Evolutionary conservation across 1,284 basidiomycete species (phyloP), one percentile per base, ranked within the genome.

Genomic region (Wolfiporia cocos): DNA sequence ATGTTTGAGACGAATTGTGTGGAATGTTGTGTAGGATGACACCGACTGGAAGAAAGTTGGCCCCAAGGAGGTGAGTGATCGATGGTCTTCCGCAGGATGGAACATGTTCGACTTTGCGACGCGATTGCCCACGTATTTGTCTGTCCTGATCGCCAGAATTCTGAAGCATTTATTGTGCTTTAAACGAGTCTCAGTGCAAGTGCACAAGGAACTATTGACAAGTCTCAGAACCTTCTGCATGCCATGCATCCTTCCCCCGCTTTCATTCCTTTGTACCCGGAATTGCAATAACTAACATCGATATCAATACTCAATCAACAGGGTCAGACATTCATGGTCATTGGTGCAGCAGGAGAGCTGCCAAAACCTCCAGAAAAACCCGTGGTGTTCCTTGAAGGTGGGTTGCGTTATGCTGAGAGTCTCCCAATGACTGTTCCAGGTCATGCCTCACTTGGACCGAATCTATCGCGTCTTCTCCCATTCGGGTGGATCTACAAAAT

Each of bases 301-400:
- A n/a, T 28, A 14, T 28, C 14, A 14, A 28, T 28, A 17, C 24
- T 12, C 24, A 9, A 17, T 4, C 17, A 33, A 14, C 15, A 87
- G 82, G 82, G 82, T 15, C 86, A 82, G 61, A 79, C 75, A 2
- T 86, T 91, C 58, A 88, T 78, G 78, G 89, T 95, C 24, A 90
- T 97, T 57, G 96, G 96, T 28, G 81, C 91, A 2, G 91, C 93
- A 1, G 92, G 90, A 7, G 88, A 92, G 48, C 74, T 98, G 1
- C 95, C 94, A 7, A 86, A 89, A 58, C 81, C 91, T 0, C 95
- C 95, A 3, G 64, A 75, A 34, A 78, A 86, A 37, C 81, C 83
- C 0, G 68, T 85, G 29, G 79, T 90, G 19, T 98, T 98, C 64
- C 63, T 92, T 19, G 88, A 91, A 73, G 80, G 80, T 80, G 39